These are phyloP conservation scores for Trichophyton benhamiae DNA, from an alignment of 2,329 filamentous ascomycete species.

Conservation along the genomic window DNA sequence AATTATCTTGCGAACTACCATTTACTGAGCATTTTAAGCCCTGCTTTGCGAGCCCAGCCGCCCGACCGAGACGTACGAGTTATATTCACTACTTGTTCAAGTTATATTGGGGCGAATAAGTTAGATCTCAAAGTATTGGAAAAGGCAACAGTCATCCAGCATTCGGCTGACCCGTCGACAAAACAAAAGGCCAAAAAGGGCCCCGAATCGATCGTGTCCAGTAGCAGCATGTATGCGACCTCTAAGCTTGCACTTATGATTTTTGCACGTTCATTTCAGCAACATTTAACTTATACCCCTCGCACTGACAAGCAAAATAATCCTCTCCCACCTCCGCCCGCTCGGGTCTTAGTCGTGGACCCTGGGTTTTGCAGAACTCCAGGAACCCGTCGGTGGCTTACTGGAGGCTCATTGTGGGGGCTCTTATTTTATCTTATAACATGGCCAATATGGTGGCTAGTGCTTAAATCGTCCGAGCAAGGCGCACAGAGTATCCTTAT, in stretches of 20 bases:
- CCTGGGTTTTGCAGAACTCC: slow-evolving; percentile 76
- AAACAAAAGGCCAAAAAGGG: slow-evolving; percentile 9
- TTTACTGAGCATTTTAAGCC: slow-evolving; percentile 77
- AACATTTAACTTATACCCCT: slow-evolving; percentile 49
- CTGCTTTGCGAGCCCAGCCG: slow-evolving; percentile 79
- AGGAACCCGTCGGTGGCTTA: slow-evolving; percentile 76
- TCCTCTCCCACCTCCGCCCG: slow-evolving; percentile 53
- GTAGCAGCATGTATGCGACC: slow-evolving; percentile 45
- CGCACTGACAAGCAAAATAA: slow-evolving; percentile 5
- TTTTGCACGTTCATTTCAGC: slow-evolving; percentile 83
- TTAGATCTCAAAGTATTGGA: slow-evolving; percentile 36
- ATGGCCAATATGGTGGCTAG: slow-evolving; percentile 73
- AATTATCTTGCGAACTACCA: slow-evolving; percentile 97
- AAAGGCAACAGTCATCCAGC: slow-evolving; percentile 32
- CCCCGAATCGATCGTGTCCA: slow-evolving; percentile 2
- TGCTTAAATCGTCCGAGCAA: slow-evolving; percentile 72
- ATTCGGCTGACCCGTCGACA: slow-evolving; percentile 17
- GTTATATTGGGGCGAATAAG: slow-evolving; percentile 63
- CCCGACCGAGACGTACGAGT: slow-evolving; percentile 87
- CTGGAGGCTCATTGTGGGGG: slow-evolving; percentile 69
- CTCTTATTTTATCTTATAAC: slow-evolving; percentile 62
- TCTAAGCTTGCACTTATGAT: slow-evolving; percentile 69
- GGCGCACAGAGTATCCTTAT: slow-evolving; percentile 79
- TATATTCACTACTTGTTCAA: slow-evolving; percentile 73
- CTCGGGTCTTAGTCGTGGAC: slow-evolving; percentile 75